Conservation (phyloP, 768 basidiomycete genomes). For the Suillus paluster region DNA sequence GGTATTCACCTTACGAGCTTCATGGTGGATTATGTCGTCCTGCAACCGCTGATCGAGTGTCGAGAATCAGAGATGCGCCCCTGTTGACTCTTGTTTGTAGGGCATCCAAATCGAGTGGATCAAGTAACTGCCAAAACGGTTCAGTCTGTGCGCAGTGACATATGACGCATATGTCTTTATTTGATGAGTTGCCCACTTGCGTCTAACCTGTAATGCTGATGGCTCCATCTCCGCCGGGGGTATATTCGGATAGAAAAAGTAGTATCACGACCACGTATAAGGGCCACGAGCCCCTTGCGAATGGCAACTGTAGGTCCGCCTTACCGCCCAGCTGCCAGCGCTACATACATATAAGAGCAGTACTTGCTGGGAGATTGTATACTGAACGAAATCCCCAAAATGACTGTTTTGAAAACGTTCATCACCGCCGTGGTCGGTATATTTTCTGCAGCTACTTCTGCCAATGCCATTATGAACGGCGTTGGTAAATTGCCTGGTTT, state of each 20-base stretch:
- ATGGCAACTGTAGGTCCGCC: slow-evolving; percentile 9
- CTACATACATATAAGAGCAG: slow-evolving; percentile 23
- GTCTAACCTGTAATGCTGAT: too few species aligned
- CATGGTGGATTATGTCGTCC: slow-evolving; percentile 50
- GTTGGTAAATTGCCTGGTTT: slow-evolving; percentile 37
- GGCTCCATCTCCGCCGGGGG: background rate
- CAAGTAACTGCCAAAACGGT: too few species aligned
- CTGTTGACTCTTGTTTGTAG: slow-evolving; percentile 8
- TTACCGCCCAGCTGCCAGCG: slow-evolving; percentile 7
- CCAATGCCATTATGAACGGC: slow-evolving; percentile 29
- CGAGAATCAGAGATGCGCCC: slow-evolving; percentile 2
- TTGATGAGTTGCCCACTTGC: too few species aligned
- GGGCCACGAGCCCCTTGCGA: background rate
- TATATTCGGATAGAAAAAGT: slow-evolving; percentile 1
- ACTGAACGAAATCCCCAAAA: slow-evolving; percentile 6
- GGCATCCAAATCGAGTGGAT: slow-evolving; percentile 10
- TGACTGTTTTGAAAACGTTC: slow-evolving; percentile 16
- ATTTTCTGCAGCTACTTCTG: slow-evolving; percentile 17
- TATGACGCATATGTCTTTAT: too few species aligned
- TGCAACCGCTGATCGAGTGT: background rate
- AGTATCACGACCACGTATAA: too few species aligned
- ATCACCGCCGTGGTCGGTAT: slow-evolving; percentile 12
- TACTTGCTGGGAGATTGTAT: background rate
- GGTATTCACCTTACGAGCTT: slow-evolving; percentile 77
- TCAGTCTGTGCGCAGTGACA: too few species aligned